Percentiles rank a stretch among this genome's conserved stretches.
Evolutionary conservation across 2,329 filamentous ascomycete species (phyloP).

Genomic region (Paramyrothecium sp.): DNA sequence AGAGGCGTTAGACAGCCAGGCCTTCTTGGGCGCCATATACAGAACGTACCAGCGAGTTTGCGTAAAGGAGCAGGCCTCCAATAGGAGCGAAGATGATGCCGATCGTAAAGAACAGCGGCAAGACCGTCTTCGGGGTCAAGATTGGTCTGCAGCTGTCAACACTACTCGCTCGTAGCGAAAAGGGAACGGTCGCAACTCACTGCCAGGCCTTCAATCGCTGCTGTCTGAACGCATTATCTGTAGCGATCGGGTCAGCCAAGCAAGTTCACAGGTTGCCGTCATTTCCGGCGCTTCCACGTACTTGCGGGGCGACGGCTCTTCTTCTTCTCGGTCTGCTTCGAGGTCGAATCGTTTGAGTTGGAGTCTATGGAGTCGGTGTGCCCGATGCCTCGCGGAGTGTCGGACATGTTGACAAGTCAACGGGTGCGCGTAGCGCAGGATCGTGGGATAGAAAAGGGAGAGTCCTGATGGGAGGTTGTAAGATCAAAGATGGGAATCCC

Average conservation of each 20-base stretch:
- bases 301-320: slow-evolving; percentile 92
- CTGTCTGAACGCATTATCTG: slow-evolving; percentile 95
- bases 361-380: slow-evolving; percentile 54
- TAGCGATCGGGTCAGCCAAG: slow-evolving; percentile 14
- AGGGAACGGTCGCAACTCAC: slow-evolving; percentile 48
- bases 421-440: slow-evolving; percentile 10
- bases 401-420: slow-evolving; percentile 41
- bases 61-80: slow-evolving; percentile 81
- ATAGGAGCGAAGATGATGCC: slow-evolving; percentile 93
- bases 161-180: slow-evolving; percentile 1
- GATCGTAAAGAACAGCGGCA: slow-evolving; percentile 87
- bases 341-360: slow-evolving; percentile 48
- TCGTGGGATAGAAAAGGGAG: slow-evolving; percentile 10
- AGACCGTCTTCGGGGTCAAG: slow-evolving; percentile 88
- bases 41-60: slow-evolving; percentile 69
- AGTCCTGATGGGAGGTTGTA: not conserved
- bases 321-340: slow-evolving; percentile 66
- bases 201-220: slow-evolving; percentile 99
- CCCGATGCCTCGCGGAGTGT: slow-evolving; percentile 41
- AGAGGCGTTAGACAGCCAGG: slow-evolving; percentile 6
- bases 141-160: slow-evolving; percentile 69
- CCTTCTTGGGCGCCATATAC: not conserved
- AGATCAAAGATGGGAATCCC: slow-evolving; percentile 13
- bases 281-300: slow-evolving; percentile 45
- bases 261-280: slow-evolving; percentile 6